Evolutionary conservation across 2,329 filamentous ascomycete genomes (phyloP).

Genomic region (Rosellinia necatrix): DNA sequence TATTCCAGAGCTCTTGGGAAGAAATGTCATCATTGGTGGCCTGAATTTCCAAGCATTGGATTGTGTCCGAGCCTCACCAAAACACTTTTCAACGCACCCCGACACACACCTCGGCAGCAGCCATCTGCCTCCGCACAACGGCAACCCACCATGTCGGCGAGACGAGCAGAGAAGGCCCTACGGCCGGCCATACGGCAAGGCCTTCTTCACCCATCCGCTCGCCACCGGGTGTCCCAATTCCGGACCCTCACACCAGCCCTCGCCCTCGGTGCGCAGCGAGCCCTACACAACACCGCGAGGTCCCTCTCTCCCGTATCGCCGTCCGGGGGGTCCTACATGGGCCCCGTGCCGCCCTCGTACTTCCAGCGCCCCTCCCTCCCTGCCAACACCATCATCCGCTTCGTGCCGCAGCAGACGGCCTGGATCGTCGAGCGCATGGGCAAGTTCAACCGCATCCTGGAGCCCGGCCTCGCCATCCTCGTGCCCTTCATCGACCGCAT

Average conservation of each 20-base stretch:
- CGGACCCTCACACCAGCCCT: constrained; percentile 23
- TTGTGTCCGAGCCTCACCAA: too few relatives aligned
- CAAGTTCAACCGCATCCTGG: constrained; percentile 89
- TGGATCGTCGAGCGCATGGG: constrained; percentile 99
- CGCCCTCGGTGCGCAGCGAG: constrained; percentile 19
- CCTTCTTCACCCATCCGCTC: constrained; percentile 10
- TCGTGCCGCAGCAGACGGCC: constrained; percentile 97
- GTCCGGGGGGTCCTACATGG: constrained; percentile 39
- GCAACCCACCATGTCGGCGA: constrained; percentile 35
- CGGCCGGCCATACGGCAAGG: constrained; percentile 33
- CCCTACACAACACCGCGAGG: constrained; percentile 32
- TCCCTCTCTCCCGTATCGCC: constrained; percentile 33
- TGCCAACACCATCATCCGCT: constrained; percentile 92
- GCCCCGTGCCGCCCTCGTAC: constrained; percentile 68
- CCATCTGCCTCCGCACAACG: neutral
- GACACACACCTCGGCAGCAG: neutral
- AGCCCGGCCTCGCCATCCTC: constrained; percentile 88
- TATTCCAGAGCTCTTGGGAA: too few relatives aligned
- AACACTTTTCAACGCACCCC: too few relatives aligned
- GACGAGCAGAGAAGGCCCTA: constrained; percentile 33
- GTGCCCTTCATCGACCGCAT: constrained; percentile 93
- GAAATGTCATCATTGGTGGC: constrained; percentile 18
- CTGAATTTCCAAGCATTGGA: too few relatives aligned
- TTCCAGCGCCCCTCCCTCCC: constrained; percentile 78
- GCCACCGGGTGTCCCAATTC: constrained; percentile 11